Conservation (phyloP, 139 green algal genomes). For the Chlamydomonas asymmetrica region DNA sequence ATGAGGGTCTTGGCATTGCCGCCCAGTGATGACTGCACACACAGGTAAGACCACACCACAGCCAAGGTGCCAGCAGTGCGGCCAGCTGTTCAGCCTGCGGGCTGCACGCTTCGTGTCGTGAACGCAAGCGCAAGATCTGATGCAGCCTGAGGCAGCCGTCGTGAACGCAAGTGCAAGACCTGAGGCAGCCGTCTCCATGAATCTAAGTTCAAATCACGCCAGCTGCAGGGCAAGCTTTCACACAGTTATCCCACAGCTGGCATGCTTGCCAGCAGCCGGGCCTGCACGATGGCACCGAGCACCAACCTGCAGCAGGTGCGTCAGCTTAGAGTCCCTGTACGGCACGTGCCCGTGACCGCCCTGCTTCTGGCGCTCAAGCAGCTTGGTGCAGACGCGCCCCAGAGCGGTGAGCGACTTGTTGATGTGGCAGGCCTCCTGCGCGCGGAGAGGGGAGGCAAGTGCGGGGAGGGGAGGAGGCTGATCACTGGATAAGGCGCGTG, state of each 20-base stretch:
- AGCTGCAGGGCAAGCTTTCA: no score
- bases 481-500: neutral
- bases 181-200: neutral
- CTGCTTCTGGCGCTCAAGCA: constrained; percentile 5
- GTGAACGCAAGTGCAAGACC: neutral
- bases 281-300: neutral
- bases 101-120: neutral
- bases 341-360: constrained; percentile 68
- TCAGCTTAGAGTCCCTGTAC: constrained; percentile 90
- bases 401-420: constrained; percentile 90
- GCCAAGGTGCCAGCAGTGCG: neutral
- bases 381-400: constrained; percentile 38
- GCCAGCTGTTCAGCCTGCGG: neutral
- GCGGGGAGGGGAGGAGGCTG: neutral
- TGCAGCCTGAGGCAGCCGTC: neutral
- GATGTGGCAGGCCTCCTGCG: constrained; percentile 88
- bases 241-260: no score
- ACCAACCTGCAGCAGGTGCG: constrained; percentile 82
- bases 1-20: constrained; percentile 90
- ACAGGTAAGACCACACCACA: neutral
- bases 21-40: constrained; percentile 73
- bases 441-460: constrained; percentile 67
- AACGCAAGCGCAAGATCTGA: neutral
- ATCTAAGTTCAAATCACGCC: neutral
- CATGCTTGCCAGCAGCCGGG: neutral